Conservation (phyloP, 805 yeast species). For the Metschnikowia picachoensis region DNA sequence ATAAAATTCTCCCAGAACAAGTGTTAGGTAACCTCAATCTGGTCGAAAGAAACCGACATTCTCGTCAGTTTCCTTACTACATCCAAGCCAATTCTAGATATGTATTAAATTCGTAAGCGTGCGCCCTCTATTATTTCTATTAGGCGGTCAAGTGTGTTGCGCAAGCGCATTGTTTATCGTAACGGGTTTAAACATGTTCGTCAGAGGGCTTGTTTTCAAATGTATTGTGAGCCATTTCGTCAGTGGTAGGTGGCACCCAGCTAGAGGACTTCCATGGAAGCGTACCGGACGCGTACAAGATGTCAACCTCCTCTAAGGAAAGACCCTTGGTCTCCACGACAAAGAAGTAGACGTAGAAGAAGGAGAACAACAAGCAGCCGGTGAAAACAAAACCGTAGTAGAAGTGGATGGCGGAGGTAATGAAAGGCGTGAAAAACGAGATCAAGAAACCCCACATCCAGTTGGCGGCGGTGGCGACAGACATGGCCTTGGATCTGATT, state of each 20-base stretch:
- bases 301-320: slow-evolving; percentile 78
- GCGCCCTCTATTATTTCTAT: background rate
- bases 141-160: no score
- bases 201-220: slow-evolving; percentile 31
- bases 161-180: no score
- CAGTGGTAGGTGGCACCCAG: slow-evolving; percentile 49
- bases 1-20: no score
- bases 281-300: slow-evolving; percentile 46
- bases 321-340: slow-evolving; percentile 80
- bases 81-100: no score
- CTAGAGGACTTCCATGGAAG: slow-evolving; percentile 40
- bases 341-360: slow-evolving; percentile 68
- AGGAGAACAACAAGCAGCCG: slow-evolving; percentile 58
- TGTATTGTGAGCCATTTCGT: slow-evolving; percentile 33
- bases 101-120: background rate
- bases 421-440: slow-evolving; percentile 65
- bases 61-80: no score
- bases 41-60: no score
- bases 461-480: slow-evolving; percentile 60
- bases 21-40: no score
- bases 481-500: slow-evolving; percentile 60
- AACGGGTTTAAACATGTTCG: slow-evolving; percentile 7
- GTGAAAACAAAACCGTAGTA: slow-evolving; percentile 63
- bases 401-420: slow-evolving; percentile 59
- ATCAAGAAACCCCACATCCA: slow-evolving; percentile 64